Conservation (phyloP, 2,329 filamentous ascomycete species). For the Coniella vitis region DNA sequence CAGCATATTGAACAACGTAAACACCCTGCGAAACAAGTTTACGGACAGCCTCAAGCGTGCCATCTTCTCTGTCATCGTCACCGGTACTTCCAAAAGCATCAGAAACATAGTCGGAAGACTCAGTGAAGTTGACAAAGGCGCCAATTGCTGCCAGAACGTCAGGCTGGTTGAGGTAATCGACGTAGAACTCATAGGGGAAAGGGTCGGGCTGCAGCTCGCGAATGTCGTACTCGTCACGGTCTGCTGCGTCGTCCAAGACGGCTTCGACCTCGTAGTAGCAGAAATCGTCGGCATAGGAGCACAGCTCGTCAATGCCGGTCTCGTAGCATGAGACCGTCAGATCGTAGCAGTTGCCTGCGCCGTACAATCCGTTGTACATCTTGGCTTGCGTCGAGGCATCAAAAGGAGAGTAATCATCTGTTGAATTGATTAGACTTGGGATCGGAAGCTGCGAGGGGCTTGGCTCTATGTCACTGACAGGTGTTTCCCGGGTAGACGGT, state of each 20-base stretch:
- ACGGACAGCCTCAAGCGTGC: constrained; percentile 8
- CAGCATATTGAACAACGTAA: constrained; percentile 9
- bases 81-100: constrained; percentile 10
- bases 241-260: constrained; percentile 42
- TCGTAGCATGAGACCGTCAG: constrained; percentile 48
- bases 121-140: constrained; percentile 19
- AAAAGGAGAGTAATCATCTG: constrained; percentile 42
- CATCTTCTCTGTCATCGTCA: constrained; percentile 8
- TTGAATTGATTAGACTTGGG: neutral
- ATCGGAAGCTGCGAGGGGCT: too few species aligned
- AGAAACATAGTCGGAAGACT: constrained; percentile 13
- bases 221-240: constrained; percentile 54
- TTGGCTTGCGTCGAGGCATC: constrained; percentile 40
- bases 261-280: constrained; percentile 47
- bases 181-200: constrained; percentile 50
- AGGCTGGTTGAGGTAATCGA: constrained; percentile 50
- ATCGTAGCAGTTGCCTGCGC: constrained; percentile 53
- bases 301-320: constrained; percentile 43
- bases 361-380: constrained; percentile 55
- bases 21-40: constrained; percentile 5
- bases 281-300: constrained; percentile 47
- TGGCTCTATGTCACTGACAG: too few species aligned
- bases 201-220: constrained; percentile 48
- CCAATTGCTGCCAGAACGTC: constrained; percentile 23
- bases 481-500: constrained; percentile 50